Percentiles rank a stretch among this genome's conserved stretches.
phyloP scores from a whole-genome alignment of 768 basidiomycete species.

The Trametes coccinea region DNA sequence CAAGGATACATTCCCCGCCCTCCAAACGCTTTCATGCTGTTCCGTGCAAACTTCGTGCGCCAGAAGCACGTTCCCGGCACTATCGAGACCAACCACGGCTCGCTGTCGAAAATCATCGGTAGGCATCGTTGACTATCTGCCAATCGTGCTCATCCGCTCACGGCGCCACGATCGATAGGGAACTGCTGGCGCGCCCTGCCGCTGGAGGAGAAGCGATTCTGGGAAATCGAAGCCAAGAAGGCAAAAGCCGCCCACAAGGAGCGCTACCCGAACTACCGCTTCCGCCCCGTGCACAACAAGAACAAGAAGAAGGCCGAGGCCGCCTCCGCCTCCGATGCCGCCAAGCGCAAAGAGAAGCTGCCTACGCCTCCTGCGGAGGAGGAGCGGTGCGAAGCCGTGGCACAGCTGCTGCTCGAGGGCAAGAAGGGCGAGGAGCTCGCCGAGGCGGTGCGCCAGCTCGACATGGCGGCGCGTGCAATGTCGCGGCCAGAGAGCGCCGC shows the following conservation, averaged over 20 bases:
- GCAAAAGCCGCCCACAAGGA: conserved; percentile 73
- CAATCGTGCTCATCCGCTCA: background rate
- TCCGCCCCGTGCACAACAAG: conserved; percentile 48
- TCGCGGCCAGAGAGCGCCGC: conserved; percentile 19
- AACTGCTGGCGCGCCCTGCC: conserved; percentile 70
- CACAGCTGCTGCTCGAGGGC: conserved; percentile 62
- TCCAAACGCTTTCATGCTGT: conserved; percentile 86
- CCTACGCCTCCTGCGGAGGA: conserved; percentile 31
- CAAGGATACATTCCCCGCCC: conserved; percentile 75
- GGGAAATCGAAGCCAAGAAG: conserved; percentile 72
- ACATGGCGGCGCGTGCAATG: conserved; percentile 31
- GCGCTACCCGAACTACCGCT: conserved; percentile 64
- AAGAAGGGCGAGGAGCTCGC: conserved; percentile 72
- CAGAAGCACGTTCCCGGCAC: conserved; percentile 53
- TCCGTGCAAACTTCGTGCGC: conserved; percentile 61
- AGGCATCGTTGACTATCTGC: background rate
- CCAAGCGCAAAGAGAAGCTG: conserved; percentile 37
- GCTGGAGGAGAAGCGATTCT: conserved; percentile 66
- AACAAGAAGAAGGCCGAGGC: conserved; percentile 41
- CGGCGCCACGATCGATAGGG: conserved; percentile 27
- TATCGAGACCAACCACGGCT: conserved; percentile 51
- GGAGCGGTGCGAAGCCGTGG: conserved; percentile 51
- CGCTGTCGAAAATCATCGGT: conserved; percentile 48
- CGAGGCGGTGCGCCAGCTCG: conserved; percentile 56
- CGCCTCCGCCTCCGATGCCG: conserved; percentile 6